phyloP scores from a whole-genome alignment of 352 stramenopile species.

The Paralagenidium karlingii region DNA sequence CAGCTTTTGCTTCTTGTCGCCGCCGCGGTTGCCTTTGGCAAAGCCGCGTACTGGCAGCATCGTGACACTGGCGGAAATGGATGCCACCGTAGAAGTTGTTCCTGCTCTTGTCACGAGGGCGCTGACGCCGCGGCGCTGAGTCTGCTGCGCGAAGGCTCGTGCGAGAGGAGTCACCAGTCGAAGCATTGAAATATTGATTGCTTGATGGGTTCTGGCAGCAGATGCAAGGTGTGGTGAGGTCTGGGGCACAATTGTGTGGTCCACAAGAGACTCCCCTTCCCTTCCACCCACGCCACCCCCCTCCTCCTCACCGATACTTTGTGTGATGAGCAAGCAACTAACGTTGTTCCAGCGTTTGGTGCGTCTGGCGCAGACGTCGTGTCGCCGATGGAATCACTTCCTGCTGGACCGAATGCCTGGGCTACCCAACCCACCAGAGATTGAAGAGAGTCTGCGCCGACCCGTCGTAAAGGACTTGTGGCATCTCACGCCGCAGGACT shows the following conservation, averaged over 20 bases:
- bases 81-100: constrained; percentile 1
- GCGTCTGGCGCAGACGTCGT: constrained; percentile 51
- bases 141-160: constrained; percentile 8
- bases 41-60: constrained; percentile 22
- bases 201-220: constrained; percentile 1
- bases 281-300: constrained; percentile 3
- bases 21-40: too few species aligned
- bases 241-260: neutral
- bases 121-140: constrained; percentile 6
- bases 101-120: constrained; percentile 3
- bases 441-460: constrained; percentile 20
- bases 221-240: neutral
- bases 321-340: constrained; percentile 31
- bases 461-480: constrained; percentile 62
- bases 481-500: constrained; percentile 62
- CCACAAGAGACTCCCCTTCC: constrained; percentile 4
- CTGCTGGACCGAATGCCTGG: constrained; percentile 42
- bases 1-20: too few species aligned
- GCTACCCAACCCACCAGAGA: constrained; percentile 56
- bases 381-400: constrained; percentile 34
- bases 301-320: too few species aligned
- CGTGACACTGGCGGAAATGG: constrained; percentile 3
- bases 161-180: neutral
- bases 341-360: constrained; percentile 68
- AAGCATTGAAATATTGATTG: neutral